Evolutionary conservation across 176 grass and related monocot genomes (phyloP), one percentile per base, ranked within the genome.

Genomic region (Stipa capillata): DNA sequence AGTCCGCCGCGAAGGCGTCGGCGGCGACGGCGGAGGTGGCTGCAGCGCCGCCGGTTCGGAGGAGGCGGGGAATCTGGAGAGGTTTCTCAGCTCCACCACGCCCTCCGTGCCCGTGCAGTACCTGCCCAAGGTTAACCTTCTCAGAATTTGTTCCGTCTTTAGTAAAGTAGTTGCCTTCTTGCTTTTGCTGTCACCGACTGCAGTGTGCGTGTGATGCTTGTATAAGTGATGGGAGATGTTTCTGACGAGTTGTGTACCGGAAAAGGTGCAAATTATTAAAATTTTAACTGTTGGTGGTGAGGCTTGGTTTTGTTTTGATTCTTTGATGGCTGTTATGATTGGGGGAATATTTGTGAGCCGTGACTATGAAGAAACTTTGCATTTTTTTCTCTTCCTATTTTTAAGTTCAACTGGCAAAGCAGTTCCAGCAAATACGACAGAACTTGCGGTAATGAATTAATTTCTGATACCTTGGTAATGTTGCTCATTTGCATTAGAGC

Each of bases 31-130:
- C 18, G 17, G 48, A 24, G 58, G 52, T 28, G 12, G 37, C 7
- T 23, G 31, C 37, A 2, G 14, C 73, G 16, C 39, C 73, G 39
- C 29, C 15, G 5, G 24, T 8, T 6, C 4, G 15, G 85, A 83
- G 0, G 79, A 76, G 65, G 79, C 53, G 48, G 86, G 85, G 81
- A 97, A 97, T 80, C 82, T 97, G 25, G 82, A 91, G 73, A 80
- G 91, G 65, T 94, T 97, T 76, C 82, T 97, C 64, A 80, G 88
- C 49, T 87, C 86, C 45, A 91, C 91, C 40, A 94, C 86, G 18
- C 94, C 94, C 4, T 84, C 84, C 20, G 89, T 97, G 65, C 91
- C 67, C 2, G 86, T 81, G 20, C 82, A 83, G 35, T 84, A 91
- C 86, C 72, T 89, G 66, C 82, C 86, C 62, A 97, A 91, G 91